A percentile compares a stretch with the other conserved stretches of the same genome.
Conservation (phyloP, 306 rosid genomes). For the Quercus aquifolioides region DNA sequence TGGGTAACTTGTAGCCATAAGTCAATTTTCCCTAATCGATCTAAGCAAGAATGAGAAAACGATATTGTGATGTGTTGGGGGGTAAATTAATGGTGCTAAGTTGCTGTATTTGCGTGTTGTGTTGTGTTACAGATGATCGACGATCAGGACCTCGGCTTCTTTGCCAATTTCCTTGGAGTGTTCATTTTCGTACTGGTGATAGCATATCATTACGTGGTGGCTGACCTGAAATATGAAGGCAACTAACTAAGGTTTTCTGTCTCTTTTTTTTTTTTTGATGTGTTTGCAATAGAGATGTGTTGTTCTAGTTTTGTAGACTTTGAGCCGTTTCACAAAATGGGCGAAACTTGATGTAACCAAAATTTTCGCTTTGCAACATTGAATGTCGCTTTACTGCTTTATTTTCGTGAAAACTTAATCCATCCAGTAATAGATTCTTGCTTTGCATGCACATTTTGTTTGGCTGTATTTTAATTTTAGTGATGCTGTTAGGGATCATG, state of each 20-base stretch:
- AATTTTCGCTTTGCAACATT: too few species aligned
- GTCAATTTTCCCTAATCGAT: too few species aligned
- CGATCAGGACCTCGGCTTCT: too few species aligned
- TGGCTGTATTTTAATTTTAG: not conserved
- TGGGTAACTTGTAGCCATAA: too few species aligned
- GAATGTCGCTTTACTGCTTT: not conserved
- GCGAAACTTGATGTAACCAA: constrained; percentile 23
- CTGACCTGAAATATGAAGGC: too few species aligned
- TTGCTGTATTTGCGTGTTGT: too few species aligned
- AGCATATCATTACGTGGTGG: too few species aligned
- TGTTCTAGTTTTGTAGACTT: constrained; percentile 27
- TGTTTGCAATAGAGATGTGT: constrained; percentile 22
- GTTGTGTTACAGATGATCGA: too few species aligned
- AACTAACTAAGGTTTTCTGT: too few species aligned
- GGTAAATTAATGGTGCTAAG: not conserved
- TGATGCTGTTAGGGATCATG: not conserved
- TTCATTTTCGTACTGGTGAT: too few species aligned
- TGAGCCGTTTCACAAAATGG: constrained; percentile 21
- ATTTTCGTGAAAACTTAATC: not conserved
- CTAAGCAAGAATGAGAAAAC: not conserved
- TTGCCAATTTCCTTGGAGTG: too few species aligned
- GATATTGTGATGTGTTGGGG: not conserved
- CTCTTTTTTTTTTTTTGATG: not conserved
- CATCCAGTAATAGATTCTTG: not conserved
- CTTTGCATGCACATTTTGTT: not conserved